Base-by-base conservation (phyloP, 1,284 basidiomycete species). In the Gomphus bonarii region DNA sequence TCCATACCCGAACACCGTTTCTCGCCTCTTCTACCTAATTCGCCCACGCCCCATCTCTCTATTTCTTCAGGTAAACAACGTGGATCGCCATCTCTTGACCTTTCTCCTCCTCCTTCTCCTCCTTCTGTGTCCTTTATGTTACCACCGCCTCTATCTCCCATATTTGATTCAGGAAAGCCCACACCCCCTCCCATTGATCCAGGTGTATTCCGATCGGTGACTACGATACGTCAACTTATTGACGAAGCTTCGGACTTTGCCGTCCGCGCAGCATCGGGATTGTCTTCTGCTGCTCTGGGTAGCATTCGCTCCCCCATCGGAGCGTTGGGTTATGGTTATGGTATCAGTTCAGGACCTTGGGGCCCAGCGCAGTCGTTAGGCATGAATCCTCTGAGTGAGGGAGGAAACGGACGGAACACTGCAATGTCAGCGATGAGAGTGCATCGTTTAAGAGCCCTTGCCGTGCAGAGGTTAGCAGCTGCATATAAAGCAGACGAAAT, bases 401-500 rank as follows among this genome's bases (percentile, higher is more conserved):
- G 65, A n/a, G 73, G 76, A 1, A 74, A 77, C 18, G 85, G 87
- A 18, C 72, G 88, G 62, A 85, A 80, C 63, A 79, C 82, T 1
- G 75, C 81, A n/a, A 90, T 92, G 88, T 88, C 85, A 38, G 81
- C 87, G 0, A 85, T 81, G 73, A 78, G 88, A 28, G 77, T 90
- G 54, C 87, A 91, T 65, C 75, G 86, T 46, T 69, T 92, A 46
- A 72, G 88, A 36, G 82, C 79, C 0, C 75, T 91, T 42, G 88
- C 88, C 0, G 87, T 91, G 20, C 84, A 89, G 67, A 90, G 90
- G 66, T 73, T 91, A 31, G 86, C 89, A 0, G 78, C 82, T 25
- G 88, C 89, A 11, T 92, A 91, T 65, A 81, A 81, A 65, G 75
- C 79, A 18, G 88, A 92, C 65, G 88, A 92, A 67, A 88, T 92